phyloP scores from a whole-genome alignment of 345 rosid species.

The Toxicodendron radicans region DNA sequence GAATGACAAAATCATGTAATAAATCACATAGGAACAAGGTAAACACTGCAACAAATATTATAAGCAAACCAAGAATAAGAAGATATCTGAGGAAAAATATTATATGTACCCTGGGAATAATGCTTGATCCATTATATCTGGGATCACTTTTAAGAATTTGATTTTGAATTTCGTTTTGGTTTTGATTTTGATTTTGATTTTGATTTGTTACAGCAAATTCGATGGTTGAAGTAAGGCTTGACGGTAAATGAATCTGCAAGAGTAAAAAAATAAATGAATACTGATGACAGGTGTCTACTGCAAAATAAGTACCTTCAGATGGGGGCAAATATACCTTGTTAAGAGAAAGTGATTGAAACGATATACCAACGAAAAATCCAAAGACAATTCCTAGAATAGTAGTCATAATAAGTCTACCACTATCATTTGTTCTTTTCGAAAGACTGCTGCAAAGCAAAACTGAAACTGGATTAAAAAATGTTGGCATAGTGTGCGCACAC shows the following conservation, averaged over 20 bases:
- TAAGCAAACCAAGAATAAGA: background rate
- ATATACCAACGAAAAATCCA: constrained; percentile 75
- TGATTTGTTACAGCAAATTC: constrained; percentile 42
- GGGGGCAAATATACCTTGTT: constrained; percentile 49
- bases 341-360: constrained; percentile 65
- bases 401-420: constrained; percentile 50
- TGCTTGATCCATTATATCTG: constrained; percentile 36
- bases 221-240: constrained; percentile 51
- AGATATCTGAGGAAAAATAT: background rate
- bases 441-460: constrained; percentile 51
- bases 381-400: constrained; percentile 61
- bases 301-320: constrained; percentile 3
- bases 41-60: background rate
- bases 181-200: constrained; percentile 9
- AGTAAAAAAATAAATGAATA: constrained; percentile 27
- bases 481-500: background rate
- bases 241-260: constrained; percentile 66
- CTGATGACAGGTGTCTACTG: background rate
- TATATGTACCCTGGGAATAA: constrained; percentile 48
- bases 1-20: background rate
- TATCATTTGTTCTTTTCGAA: constrained; percentile 54
- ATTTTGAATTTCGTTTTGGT: constrained; percentile 18
- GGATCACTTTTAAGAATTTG: constrained; percentile 8
- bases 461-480: background rate
- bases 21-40: background rate